phyloP scores from a whole-genome alignment of 371 early-diverging fungal genomes.

The Mucor plumbeus region DNA sequence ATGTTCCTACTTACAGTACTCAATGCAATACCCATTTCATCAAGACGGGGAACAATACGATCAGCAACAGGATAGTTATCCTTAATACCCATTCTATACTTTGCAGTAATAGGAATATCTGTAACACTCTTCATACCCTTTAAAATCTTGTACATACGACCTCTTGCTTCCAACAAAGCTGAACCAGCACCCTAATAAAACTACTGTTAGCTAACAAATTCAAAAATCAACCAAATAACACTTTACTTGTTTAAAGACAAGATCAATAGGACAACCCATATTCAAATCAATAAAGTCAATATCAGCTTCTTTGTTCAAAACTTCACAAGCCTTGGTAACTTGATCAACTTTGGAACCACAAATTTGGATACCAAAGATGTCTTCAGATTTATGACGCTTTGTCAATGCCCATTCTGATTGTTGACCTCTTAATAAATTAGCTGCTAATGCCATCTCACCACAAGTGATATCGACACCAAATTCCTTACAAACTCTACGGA shows the following conservation, averaged over 20 bases:
- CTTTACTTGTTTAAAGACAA: slow-evolving; percentile 64
- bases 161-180: slow-evolving; percentile 73
- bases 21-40: slow-evolving; percentile 54
- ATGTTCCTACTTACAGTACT: slow-evolving; percentile 45
- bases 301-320: slow-evolving; percentile 67
- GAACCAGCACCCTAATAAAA: slow-evolving; percentile 75
- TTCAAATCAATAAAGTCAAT: slow-evolving; percentile 97
- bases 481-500: slow-evolving; percentile 91
- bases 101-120: slow-evolving; percentile 88
- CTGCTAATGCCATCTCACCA: slow-evolving; percentile 93
- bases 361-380: slow-evolving; percentile 93
- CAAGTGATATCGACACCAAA: slow-evolving; percentile 97
- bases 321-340: slow-evolving; percentile 70
- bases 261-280: slow-evolving; percentile 95
- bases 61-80: slow-evolving; percentile 73
- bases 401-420: slow-evolving; percentile 88
- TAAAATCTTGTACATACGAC: slow-evolving; percentile 78
- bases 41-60: slow-evolving; percentile 72
- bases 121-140: slow-evolving; percentile 73
- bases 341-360: slow-evolving; percentile 73
- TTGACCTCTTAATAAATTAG: slow-evolving; percentile 76
- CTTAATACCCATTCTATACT: slow-evolving; percentile 86
- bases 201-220: neutral
- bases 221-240: slow-evolving; percentile 25
- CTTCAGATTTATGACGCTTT: slow-evolving; percentile 86